phyloP scores from a whole-genome alignment of 2,329 filamentous ascomycete genomes.

The Colletotrichum higginsianum region DNA sequence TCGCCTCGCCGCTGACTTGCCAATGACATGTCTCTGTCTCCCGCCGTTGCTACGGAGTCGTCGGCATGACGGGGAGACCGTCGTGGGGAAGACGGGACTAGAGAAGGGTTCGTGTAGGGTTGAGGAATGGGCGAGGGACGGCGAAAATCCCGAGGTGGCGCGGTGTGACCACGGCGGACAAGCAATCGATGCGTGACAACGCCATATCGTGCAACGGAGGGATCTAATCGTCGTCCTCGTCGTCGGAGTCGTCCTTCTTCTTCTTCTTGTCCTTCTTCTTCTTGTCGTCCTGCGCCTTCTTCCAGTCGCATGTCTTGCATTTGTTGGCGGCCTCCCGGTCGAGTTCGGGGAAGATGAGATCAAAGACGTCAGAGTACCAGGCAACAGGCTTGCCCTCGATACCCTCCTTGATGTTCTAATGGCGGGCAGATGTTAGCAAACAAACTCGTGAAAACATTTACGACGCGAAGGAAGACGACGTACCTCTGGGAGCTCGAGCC shows the following conservation, averaged over 20 bases:
- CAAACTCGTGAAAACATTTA: background rate
- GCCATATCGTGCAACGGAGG: background rate
- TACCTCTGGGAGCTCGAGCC: constrained; percentile 97
- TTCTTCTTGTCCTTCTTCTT: constrained; percentile 44
- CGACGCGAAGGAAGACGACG: constrained; percentile 53
- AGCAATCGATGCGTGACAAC: background rate
- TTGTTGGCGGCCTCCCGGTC: constrained; percentile 81
- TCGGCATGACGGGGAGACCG: background rate
- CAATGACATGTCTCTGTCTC: background rate
- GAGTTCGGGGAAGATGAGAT: constrained; percentile 88
- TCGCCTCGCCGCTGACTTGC: background rate
- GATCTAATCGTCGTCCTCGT: constrained; percentile 51
- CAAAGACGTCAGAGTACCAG: constrained; percentile 96
- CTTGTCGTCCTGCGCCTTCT: constrained; percentile 62
- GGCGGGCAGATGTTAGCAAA: constrained; percentile 26
- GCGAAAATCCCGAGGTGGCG: no score
- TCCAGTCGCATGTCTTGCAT: constrained; percentile 75
- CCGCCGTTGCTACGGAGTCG: background rate
- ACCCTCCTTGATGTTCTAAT: constrained; percentile 96
- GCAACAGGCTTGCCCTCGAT: constrained; percentile 91
- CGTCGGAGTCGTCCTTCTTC: constrained; percentile 44
- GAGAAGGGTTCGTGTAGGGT: background rate
- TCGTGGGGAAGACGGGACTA: background rate
- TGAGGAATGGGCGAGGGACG: background rate
- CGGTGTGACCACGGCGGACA: no score